Percentiles rank a stretch among this genome's conserved stretches.
phyloP scores from a whole-genome alignment of 2,329 filamentous ascomycete genomes.

The Exophiala spinifera region DNA sequence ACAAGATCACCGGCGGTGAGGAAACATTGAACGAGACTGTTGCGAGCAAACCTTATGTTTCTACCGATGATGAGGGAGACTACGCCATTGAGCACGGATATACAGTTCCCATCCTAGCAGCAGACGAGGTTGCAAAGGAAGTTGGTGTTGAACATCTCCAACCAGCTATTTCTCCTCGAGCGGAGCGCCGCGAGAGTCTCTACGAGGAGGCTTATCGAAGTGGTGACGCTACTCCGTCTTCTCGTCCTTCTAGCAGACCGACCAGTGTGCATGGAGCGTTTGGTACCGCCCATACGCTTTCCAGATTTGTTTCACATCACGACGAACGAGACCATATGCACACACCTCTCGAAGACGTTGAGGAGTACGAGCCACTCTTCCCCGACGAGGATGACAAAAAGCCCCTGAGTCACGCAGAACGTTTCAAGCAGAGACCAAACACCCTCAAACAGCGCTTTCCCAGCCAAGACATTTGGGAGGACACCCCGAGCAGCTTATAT shows the following conservation, averaged over 20 bases:
- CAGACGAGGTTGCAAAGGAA: slow-evolving; percentile 79
- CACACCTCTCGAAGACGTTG: slow-evolving; percentile 79
- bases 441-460: slow-evolving; percentile 71
- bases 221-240: slow-evolving; percentile 52
- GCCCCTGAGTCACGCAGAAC: slow-evolving; percentile 51
- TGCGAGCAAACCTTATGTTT: slow-evolving; percentile 47
- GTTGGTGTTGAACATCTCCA: slow-evolving; percentile 65
- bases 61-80: slow-evolving; percentile 45
- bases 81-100: slow-evolving; percentile 61
- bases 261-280: slow-evolving; percentile 60
- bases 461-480: slow-evolving; percentile 96
- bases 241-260: slow-evolving; percentile 62
- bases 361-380: slow-evolving; percentile 94
- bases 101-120: slow-evolving; percentile 77
- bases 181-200: slow-evolving; percentile 60
- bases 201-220: slow-evolving; percentile 54
- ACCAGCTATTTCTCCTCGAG: slow-evolving; percentile 75
- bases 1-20: slow-evolving; percentile 40
- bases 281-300: slow-evolving; percentile 36
- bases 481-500: slow-evolving; percentile 81
- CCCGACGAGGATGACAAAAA: slow-evolving; percentile 68
- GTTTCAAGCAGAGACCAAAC: slow-evolving; percentile 54
- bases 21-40: slow-evolving; percentile 44
- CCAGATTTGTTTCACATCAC: slow-evolving; percentile 54
- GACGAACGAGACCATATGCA: slow-evolving; percentile 51